Evolutionary conservation across 2,329 filamentous ascomycete species (phyloP), one percentile per base, ranked within the genome.

Genomic region (Fusarium albidum): DNA sequence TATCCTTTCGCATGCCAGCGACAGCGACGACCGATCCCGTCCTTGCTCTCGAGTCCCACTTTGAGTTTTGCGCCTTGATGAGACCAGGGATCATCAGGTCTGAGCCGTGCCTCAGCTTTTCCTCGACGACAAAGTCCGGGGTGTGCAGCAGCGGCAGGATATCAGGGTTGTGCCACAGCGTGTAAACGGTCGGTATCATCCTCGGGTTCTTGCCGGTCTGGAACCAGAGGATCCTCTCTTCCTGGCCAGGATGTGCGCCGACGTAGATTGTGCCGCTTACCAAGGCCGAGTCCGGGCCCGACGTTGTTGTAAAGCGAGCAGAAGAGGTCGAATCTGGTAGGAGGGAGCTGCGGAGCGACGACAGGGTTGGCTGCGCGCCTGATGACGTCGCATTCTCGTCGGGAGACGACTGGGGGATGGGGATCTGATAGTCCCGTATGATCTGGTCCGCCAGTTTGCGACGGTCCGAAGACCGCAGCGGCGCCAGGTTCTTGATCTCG

Each of bases 201-300:
- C 28, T 46, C 2, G 61, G 56, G 8, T 54, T 65, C 50, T 65
- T 65, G 4, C 61, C 61, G 2, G 49, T 46, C 43, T 65, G 62
- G 18, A 65, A 65, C 62, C 62, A 65, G 12, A 65, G 62, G 12
- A 65, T 50, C 27, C 62, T 63, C 40, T 65, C 62, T 18, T 63
- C 59, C 17, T 61, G 50, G 3, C 43, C 59, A 3, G 50, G 46
- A 32, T 58, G 52, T n/a, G 56, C 27, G 14, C 62, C 62, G 9
- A 65, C 52, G 3, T 65, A 65, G 25, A 65, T 50, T 0, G 56
- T 65, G 8, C 62, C 50, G 18, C 25, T 34, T 14, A 54, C 42
- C 15, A 47, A 31, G n/a, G 50, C 14, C 10, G 37, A 29, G 9
- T 43, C 46, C 18, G 56, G 62, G 3, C 61, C 59, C 3, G 56